These are phyloP conservation scores for Fulvia fulva DNA, from an alignment of 2,329 filamentous ascomycete species.

Conservation along the genomic window DNA sequence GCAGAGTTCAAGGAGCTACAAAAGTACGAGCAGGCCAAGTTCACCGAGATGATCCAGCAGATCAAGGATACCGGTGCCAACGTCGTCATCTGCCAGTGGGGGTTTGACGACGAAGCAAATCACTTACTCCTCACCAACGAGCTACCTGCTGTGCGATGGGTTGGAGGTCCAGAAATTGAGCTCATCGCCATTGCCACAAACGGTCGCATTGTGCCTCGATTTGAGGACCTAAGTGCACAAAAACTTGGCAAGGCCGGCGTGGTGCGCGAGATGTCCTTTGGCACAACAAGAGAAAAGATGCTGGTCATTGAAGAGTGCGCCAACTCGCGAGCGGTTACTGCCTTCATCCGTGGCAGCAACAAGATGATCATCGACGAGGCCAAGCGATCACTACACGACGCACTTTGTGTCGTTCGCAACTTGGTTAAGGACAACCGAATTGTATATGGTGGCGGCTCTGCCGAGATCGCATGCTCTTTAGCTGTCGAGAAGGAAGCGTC, in stretches of 20 bases:
- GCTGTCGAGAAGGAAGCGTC: conserved; percentile 93
- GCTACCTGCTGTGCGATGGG: conserved; percentile 94
- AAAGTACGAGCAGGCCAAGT: conserved; percentile 92
- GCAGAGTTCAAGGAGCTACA: conserved; percentile 99
- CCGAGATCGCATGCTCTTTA: conserved; percentile 93
- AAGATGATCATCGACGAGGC: conserved; percentile 99
- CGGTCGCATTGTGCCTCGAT: conserved; percentile 92
- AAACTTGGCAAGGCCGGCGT: conserved; percentile 89
- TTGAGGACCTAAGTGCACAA: conserved; percentile 85
- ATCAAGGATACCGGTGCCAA: conserved; percentile 98
- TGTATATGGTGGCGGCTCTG: conserved; percentile 93
- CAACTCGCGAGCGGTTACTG: conserved; percentile 92
- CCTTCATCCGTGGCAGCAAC: conserved; percentile 96
- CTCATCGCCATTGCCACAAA: conserved; percentile 98
- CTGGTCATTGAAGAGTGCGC: conserved; percentile 98
- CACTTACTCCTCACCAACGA: conserved; percentile 94
- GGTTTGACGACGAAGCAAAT: conserved; percentile 98
- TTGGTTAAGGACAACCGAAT: conserved; percentile 93
- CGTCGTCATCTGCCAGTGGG: conserved; percentile 98
- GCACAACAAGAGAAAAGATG: conserved; percentile 99
- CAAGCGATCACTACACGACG: conserved; percentile 94
- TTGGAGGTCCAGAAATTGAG: conserved; percentile 96
- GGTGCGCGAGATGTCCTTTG: conserved; percentile 92
- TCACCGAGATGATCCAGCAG: conserved; percentile 96
- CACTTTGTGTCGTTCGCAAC: conserved; percentile 95